Conservation (phyloP, 2,329 filamentous ascomycete species). For the Gnomoniopsis sp. region DNA sequence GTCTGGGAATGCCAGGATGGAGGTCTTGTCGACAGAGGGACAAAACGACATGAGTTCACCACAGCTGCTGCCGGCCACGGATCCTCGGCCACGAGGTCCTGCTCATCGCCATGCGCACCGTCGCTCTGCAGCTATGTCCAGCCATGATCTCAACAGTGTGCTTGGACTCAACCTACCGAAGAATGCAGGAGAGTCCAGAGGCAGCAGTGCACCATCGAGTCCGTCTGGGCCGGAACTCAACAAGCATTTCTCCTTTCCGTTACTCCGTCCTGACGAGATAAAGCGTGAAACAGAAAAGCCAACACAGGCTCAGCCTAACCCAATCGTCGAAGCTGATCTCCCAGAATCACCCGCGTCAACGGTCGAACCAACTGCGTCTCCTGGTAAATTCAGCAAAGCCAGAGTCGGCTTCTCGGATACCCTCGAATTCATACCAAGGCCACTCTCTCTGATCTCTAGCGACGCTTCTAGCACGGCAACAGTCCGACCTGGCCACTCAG, state of each 20-base stretch:
- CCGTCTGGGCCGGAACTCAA: conserved; percentile 45
- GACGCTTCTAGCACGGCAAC: conserved; percentile 79
- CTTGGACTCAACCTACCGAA: conserved; percentile 16
- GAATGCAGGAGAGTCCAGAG: conserved; percentile 33
- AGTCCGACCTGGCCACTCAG: conserved; percentile 65
- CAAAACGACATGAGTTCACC: conserved; percentile 56
- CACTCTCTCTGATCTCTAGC: conserved; percentile 78
- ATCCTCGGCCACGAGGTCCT: conserved; percentile 49
- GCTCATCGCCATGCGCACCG: conserved; percentile 67
- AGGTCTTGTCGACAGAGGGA: conserved; percentile 65
- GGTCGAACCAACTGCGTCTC: conserved; percentile 29
- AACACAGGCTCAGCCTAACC: conserved; percentile 24
- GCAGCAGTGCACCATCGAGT: conserved; percentile 63
- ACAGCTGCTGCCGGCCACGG: conserved; percentile 43
- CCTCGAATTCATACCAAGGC: conserved; percentile 78
- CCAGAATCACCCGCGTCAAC: conserved; percentile 23
- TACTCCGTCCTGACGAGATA: conserved; percentile 12
- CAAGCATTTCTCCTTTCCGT: conserved; percentile 24
- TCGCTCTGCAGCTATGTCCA: conserved; percentile 78
- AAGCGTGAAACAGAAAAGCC: conserved; percentile 18
- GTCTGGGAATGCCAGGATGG: conserved; percentile 50
- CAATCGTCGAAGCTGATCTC: conserved; percentile 26
- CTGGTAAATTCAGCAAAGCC: conserved; percentile 31
- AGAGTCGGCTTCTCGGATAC: conserved; percentile 82
- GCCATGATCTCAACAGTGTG: conserved; percentile 61